A percentile compares a stretch with the other conserved stretches of the same genome.
These are phyloP conservation scores for Raffaelea albimanens DNA, from an alignment of 2,329 filamentous ascomycete genomes.

Conservation along the genomic window DNA sequence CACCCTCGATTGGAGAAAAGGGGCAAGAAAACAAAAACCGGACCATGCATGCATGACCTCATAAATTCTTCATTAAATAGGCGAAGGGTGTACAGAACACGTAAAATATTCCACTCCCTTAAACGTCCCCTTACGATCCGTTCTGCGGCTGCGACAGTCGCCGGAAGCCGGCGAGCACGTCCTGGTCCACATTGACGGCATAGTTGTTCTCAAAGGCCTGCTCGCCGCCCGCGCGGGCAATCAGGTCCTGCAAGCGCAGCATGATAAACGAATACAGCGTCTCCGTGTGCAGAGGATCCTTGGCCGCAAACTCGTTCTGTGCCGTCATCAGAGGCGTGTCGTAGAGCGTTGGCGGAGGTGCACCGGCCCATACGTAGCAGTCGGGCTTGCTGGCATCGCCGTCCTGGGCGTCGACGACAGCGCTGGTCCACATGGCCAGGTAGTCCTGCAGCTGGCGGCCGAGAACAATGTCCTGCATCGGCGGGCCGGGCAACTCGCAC, in stretches of 20 bases:
- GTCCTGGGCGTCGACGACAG: slow-evolving; percentile 56
- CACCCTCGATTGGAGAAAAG: too few species aligned
- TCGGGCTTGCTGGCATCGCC: slow-evolving; percentile 38
- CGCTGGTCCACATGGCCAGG: slow-evolving; percentile 65
- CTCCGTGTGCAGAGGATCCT: slow-evolving; percentile 60
- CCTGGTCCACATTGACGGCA: slow-evolving; percentile 64
- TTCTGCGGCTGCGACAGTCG: too few species aligned
- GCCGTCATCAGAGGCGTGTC: slow-evolving; percentile 46
- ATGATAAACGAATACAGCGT: slow-evolving; percentile 56
- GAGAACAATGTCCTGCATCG: slow-evolving; percentile 44
- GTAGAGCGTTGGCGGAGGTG: slow-evolving; percentile 32
- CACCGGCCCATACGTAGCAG: slow-evolving; percentile 36
- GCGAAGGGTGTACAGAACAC: too few species aligned
- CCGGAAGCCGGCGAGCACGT: slow-evolving; percentile 52
- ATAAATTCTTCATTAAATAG: too few species aligned
- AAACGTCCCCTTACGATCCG: too few species aligned
- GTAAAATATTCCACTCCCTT: too few species aligned
- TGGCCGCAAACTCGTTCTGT: slow-evolving; percentile 42
- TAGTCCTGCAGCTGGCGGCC: slow-evolving; percentile 61
- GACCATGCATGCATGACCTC: too few species aligned
- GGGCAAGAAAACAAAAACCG: too few species aligned
- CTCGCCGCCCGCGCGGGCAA: slow-evolving; percentile 54
- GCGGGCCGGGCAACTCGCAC: slow-evolving; percentile 52
- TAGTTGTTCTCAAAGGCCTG: slow-evolving; percentile 58
- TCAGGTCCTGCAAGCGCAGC: slow-evolving; percentile 48